phyloP scores from a whole-genome alignment of 805 yeast species.

The Metschnikowia peoriensis region DNA sequence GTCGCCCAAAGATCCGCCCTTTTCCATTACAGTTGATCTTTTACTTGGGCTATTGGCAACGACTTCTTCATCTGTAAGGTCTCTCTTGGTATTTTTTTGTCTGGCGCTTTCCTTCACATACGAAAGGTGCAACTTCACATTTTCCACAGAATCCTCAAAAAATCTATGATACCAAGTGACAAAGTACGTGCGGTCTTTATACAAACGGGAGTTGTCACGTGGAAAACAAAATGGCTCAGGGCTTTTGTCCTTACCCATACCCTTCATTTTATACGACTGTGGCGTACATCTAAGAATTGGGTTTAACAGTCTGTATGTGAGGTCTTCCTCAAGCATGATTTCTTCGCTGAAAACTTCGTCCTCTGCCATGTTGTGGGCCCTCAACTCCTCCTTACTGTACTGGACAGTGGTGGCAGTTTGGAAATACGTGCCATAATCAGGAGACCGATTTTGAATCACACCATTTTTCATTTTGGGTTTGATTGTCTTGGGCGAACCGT shows the following conservation, averaged over 20 bases:
- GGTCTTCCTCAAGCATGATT: constrained; percentile 60
- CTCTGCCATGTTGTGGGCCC: constrained; percentile 71
- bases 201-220: constrained; percentile 54
- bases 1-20: constrained; percentile 33
- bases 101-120: constrained; percentile 54
- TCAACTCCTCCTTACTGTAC: constrained; percentile 57
- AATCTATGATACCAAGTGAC: constrained; percentile 76
- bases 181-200: constrained; percentile 64
- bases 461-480: constrained; percentile 77
- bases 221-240: constrained; percentile 91
- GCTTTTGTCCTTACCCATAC: constrained; percentile 49
- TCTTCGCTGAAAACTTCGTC: constrained; percentile 59
- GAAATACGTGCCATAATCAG: constrained; percentile 76
- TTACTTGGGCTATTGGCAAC: constrained; percentile 11
- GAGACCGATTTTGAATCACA: constrained; percentile 58
- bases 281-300: constrained; percentile 89
- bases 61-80: constrained; percentile 19
- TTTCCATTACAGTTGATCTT: constrained; percentile 36
- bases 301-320: constrained; percentile 65
- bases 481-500: constrained; percentile 79
- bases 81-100: constrained; percentile 58
- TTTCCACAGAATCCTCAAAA: constrained; percentile 54
- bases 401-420: constrained; percentile 61
- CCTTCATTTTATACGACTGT: constrained; percentile 63
- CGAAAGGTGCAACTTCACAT: constrained; percentile 66